Evolutionary conservation across 805 yeast species (phyloP), one percentile per base, ranked within the genome.

Genomic region (Wickerhamiella australiensis): DNA sequence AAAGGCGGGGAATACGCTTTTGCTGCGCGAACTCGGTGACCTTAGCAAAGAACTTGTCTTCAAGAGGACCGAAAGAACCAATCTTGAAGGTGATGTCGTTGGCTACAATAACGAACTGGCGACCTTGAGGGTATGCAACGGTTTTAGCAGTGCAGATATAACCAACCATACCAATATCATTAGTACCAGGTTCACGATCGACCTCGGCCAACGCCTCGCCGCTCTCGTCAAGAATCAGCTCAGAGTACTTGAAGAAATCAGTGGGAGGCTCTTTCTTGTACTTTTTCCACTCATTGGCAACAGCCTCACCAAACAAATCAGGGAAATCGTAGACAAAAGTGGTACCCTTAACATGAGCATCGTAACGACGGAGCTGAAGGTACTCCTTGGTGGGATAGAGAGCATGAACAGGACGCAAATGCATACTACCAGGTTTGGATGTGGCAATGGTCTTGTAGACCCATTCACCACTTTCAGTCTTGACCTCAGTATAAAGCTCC

Each of bases 321-420:
- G 99, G 98, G 92, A 92, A 94, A 68, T 92, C 99, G 63, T 94
- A 92, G 46, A 86, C 96, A 64, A 86, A 92, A 9, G 98, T 88
- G 17, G 99, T 92, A 56, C 98, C 98, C 88, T 92, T 83, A 61
- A 85, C 75, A 68, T 92, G 97, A 46, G 99, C 99, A 72, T 82
- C 85, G 74, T 94, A 94, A 71, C 99, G 86, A 70, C 92, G 92
- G 60, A 97, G 96, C 73, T 92, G 98, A 62, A 92, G 76, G 72
- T 94, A 88, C 70, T 92, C 98, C 74, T 92, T 92, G 27, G 94
- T 95, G 52, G 97, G 94, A 65, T 92, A 94, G 46, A 96, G 96
- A 47, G 96, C 85, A 44, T 88, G 82, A 62, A 92, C 87, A 41
- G 96, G 83, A 69, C 97, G 81, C 72, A 92, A 74, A 64, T 92